These are phyloP conservation scores for Aspergillus ochraceus DNA, from an alignment of 2,329 filamentous ascomycete genomes.

Conservation along the genomic window DNA sequence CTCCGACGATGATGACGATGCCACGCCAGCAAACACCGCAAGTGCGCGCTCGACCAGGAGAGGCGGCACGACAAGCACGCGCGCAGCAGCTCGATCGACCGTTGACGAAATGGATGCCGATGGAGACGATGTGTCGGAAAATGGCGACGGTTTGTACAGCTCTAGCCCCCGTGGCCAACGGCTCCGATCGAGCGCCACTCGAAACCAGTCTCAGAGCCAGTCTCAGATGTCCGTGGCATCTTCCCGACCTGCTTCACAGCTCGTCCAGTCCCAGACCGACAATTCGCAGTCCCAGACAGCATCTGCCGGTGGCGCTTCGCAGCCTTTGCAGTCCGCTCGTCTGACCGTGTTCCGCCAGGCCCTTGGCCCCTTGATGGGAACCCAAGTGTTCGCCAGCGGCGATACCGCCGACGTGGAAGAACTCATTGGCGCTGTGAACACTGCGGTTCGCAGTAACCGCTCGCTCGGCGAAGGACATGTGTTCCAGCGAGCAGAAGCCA, in stretches of 20 bases:
- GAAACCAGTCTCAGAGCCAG: conserved; percentile 42
- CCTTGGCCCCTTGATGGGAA: conserved; percentile 79
- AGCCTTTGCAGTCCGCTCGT: conserved; percentile 54
- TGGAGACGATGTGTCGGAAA: conserved; percentile 53
- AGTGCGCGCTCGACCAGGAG: conserved; percentile 36
- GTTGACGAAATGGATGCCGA: conserved; percentile 47
- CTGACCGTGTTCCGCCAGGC: conserved; percentile 74
- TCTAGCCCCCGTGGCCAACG: conserved; percentile 49
- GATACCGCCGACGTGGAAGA: conserved; percentile 76
- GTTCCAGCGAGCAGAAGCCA: conserved; percentile 72
- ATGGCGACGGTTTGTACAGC: conserved; percentile 55
- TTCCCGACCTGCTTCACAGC: conserved; percentile 74
- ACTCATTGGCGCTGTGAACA: conserved; percentile 78
- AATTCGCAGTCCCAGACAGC: conserved; percentile 49
- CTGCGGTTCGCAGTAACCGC: conserved; percentile 53
- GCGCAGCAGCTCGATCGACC: conserved; percentile 36
- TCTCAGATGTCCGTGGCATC: conserved; percentile 73
- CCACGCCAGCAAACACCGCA: conserved; percentile 26
- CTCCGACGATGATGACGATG: conserved; percentile 30
- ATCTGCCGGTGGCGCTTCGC: conserved; percentile 42
- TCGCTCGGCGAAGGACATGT: conserved; percentile 51
- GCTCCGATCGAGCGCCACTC: conserved; percentile 39
- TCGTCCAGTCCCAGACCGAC: conserved; percentile 55
- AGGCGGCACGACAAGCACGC: conserved; percentile 32
- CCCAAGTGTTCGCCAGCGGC: conserved; percentile 74